Base-by-base conservation (phyloP, 2,329 filamentous ascomycete genomes). In the Fusarium equiseti region DNA sequence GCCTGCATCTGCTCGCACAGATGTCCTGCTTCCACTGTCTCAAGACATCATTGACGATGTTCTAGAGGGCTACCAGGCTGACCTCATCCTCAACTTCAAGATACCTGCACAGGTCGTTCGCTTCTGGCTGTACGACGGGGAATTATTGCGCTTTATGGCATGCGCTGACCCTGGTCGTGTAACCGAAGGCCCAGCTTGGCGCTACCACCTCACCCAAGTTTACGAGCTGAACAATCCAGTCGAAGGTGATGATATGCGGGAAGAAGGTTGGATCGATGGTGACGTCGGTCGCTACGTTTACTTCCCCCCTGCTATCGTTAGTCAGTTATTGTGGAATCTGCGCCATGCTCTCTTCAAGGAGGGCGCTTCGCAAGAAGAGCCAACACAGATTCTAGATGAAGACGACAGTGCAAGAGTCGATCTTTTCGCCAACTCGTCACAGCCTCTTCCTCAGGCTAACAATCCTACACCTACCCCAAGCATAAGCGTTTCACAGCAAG, bases 161-260 rank as follows among this genome's bases (percentile, higher is more conserved):
- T 82, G 82, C 13, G 82, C 90, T 18, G 82, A 85, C 0, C 76
- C 80, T 1, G 80, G 83, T 0, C 1, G 86, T 83, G 53, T 67
- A 13, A 64, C 51, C 1, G 59, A 58, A 35, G 44, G 68, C 5
- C 67, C 70, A 24, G 66, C 63, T 2, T 81, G 76, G 76, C 71
- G 65, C 4, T 80, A 79, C 59, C 55, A 55, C 29, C 62, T 80
- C 20, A 49, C 63, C 3, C 80, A 90, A 71, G 81, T 91, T 1
- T 91, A 90, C 73, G 83, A 89, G 76, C 82, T 91, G 27, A 90
- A 90, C 72, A 85, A 91, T 74, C 86, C 89, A 0, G 81, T 89
- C 3, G 79, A 83, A 1, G 79, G 88, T 3, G 78, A 81, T 0
- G 80, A 84, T 55, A 87, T 91, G 81, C 83, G 82, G 46, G 79